Conservation (phyloP, 441 rosid genomes). For the Isatis lusitanica region DNA sequence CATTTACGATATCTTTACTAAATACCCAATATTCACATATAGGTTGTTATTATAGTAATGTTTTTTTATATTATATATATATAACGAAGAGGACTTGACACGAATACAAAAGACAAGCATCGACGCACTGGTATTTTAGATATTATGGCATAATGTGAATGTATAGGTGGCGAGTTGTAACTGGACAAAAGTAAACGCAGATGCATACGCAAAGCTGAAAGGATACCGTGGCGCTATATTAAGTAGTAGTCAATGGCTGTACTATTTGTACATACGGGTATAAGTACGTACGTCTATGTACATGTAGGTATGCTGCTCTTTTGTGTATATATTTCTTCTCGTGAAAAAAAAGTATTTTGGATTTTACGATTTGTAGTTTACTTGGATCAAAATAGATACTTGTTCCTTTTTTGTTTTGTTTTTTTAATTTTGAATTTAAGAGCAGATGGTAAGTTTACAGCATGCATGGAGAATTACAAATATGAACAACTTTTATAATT, state of each 20-base stretch:
- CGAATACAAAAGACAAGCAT: background rate
- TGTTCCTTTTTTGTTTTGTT: no score
- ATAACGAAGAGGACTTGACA: background rate
- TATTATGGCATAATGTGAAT: background rate
- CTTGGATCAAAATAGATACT: background rate
- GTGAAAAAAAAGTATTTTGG: background rate
- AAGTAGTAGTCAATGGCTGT: background rate
- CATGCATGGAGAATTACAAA: no score
- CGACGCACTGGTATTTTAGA: background rate
- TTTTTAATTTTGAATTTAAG: no score
- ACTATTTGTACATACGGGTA: slow-evolving; percentile 3
- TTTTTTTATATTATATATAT: background rate
- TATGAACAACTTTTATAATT: no score
- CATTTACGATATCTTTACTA: background rate
- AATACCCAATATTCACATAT: background rate
- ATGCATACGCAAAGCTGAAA: slow-evolving; percentile 13
- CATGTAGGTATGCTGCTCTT: background rate
- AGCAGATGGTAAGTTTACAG: no score
- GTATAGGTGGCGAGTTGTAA: background rate
- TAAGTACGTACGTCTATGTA: slow-evolving; percentile 3
- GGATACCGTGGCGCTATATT: background rate
- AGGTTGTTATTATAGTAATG: background rate
- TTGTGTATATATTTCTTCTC: background rate
- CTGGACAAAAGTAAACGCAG: background rate
- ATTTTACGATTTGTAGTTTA: background rate